Conservation (phyloP, 306 rosid genomes). For the Quercus wislizeni region DNA sequence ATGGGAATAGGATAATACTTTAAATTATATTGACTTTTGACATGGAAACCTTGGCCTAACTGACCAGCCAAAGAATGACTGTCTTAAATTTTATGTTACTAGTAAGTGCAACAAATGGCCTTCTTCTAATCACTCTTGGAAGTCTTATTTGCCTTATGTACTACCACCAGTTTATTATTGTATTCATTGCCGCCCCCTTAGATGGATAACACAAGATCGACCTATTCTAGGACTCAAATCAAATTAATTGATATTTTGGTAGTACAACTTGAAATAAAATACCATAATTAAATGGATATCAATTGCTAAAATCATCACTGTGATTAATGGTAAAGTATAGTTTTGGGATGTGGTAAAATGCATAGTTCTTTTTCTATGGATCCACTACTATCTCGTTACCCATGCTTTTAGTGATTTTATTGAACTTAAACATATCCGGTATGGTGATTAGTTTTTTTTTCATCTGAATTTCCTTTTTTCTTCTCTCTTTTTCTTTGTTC, state of each 20-base stretch:
- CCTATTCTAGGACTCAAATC: not conserved
- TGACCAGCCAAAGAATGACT: not conserved
- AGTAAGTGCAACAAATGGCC: not conserved
- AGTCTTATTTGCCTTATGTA: not conserved
- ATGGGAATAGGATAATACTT: not conserved
- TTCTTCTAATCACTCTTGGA: not conserved
- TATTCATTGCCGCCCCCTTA: not conserved
- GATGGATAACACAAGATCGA: not conserved
- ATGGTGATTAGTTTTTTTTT: not conserved
- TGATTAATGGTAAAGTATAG: not conserved
- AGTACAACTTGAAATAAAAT: not conserved
- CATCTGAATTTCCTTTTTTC: not conserved
- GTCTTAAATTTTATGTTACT: not conserved
- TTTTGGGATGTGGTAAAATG: not conserved
- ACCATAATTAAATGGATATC: not conserved
- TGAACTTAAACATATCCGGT: not conserved
- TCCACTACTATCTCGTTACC: not conserved
- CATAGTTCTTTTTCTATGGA: not conserved
- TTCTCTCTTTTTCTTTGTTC: conserved; percentile 7
- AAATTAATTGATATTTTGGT: not conserved
- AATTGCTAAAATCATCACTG: not conserved
- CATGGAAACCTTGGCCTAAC: not conserved
- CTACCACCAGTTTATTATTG: not conserved
- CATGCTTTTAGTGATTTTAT: not conserved
- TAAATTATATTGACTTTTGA: not conserved